Conservation (phyloP, 2,329 filamentous ascomycete genomes). For the Ceratocystiopsis sp. region DNA sequence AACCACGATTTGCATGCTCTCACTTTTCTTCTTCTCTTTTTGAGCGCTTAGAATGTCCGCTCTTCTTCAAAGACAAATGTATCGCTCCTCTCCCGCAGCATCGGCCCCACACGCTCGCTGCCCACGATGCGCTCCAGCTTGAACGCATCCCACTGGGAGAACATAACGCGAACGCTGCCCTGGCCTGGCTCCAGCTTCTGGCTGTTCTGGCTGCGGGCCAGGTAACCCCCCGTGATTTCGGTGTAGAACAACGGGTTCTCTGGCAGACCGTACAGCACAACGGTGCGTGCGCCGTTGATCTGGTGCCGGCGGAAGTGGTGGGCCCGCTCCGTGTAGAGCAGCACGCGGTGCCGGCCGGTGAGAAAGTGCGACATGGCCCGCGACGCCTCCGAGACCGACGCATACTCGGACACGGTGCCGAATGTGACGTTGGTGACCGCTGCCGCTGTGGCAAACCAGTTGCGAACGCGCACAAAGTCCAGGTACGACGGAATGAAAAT, state of each 20-base stretch:
- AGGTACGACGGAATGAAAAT: slow-evolving; percentile 88
- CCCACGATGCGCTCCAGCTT: slow-evolving; percentile 82
- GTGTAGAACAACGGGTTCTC: slow-evolving; percentile 74
- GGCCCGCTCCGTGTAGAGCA: slow-evolving; percentile 88
- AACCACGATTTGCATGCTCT: too few species aligned
- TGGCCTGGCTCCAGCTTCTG: slow-evolving; percentile 37
- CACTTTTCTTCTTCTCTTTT: too few species aligned
- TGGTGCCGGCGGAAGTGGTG: slow-evolving; percentile 90
- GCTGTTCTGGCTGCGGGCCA: slow-evolving; percentile 42
- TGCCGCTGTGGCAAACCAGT: slow-evolving; percentile 65
- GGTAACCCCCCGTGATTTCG: slow-evolving; percentile 54
- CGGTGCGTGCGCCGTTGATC: slow-evolving; percentile 60
- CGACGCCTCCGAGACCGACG: slow-evolving; percentile 58
- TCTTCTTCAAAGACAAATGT: slow-evolving; percentile 83
- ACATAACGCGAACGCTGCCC: slow-evolving; percentile 46
- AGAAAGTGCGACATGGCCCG: slow-evolving; percentile 79
- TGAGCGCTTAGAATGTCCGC: background rate
- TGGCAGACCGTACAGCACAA: slow-evolving; percentile 74
- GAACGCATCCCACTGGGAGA: slow-evolving; percentile 79
- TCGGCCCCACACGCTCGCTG: slow-evolving; percentile 59
- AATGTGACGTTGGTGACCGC: slow-evolving; percentile 44
- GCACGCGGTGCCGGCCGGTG: slow-evolving; percentile 60
- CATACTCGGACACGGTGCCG: slow-evolving; percentile 79
- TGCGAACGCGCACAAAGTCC: slow-evolving; percentile 85
- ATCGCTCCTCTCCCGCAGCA: slow-evolving; percentile 72